Percentiles rank a stretch among this genome's conserved stretches.
phyloP scores from a whole-genome alignment of 208 protist species.

The Leishmania amazonensis region DNA sequence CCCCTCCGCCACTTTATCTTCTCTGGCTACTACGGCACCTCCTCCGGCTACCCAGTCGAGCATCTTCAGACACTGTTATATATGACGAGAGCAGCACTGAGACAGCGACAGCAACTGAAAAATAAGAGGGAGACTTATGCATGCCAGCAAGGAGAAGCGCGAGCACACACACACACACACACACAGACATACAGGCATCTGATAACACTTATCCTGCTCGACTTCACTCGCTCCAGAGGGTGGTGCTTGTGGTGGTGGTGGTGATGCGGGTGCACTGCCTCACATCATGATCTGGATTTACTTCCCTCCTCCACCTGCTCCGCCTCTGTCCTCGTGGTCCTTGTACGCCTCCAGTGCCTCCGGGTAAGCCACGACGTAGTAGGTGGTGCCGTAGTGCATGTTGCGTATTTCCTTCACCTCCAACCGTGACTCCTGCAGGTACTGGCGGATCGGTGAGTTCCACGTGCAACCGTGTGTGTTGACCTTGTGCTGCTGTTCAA shows the following conservation, averaged over 20 bases:
- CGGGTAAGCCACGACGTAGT: constrained; percentile 89
- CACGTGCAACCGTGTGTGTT: constrained; percentile 90
- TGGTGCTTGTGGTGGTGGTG: not conserved
- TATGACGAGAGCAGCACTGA: not conserved
- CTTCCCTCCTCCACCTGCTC: constrained; percentile 11
- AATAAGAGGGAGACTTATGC: not conserved
- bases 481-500: constrained; percentile 70
- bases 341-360: constrained; percentile 77
- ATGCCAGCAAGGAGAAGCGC: not conserved
- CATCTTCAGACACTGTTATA: not conserved
- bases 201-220: not conserved
- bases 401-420: constrained; percentile 85
- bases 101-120: not conserved
- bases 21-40: not conserved
- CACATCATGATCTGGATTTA: constrained; percentile 11
- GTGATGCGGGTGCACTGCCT: not conserved
- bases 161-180: not conserved
- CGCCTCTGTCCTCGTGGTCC: constrained; percentile 30
- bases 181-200: not conserved
- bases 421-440: constrained; percentile 76
- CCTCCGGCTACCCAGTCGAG: not conserved
- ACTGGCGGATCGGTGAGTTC: constrained; percentile 82
- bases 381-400: constrained; percentile 93
- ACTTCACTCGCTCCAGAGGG: not conserved
- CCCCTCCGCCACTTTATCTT: not conserved